Evolutionary conservation across 2,329 filamentous ascomycete genomes (phyloP), one percentile per base, ranked within the genome.

Genomic region (Madurella mycetomatis): DNA sequence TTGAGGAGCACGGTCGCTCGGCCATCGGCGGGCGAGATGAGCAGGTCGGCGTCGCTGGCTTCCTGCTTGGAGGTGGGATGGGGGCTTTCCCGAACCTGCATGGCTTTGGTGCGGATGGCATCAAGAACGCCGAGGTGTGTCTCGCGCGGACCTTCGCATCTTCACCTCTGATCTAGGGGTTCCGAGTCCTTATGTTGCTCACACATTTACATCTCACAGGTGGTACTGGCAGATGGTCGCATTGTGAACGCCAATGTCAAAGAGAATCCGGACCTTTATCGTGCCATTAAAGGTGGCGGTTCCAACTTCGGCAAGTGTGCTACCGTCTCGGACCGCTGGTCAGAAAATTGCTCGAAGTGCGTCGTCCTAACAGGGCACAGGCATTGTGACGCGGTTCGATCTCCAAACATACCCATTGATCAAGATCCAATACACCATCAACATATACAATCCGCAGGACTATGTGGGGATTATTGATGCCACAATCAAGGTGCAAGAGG

Each of bases 361-460:
- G 13, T 37, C 11, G 34, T 15, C 34, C 34, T 37, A 37, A 37
- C 13, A n/a, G 34, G 34, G 11, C 13, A 37, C 34, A 37, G 34
- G 34, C 1, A 16, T 48, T 13, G 46, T 48, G 11, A 48, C 46
- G 9, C 1, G 9, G 32, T 40, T 48, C 32, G 32, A 48, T 9
- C 31, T 48, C n/a, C 32, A 48, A 15, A 48, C 46, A 9, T 48
- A 48, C 16, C 32, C 46, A 13, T 48, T 48, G 46, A 2, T 48
- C 17, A 48, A n/a, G 32, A 39, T 19, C 9, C 46, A 48, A n/a
- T 48, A 48, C 11, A 40, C 32, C 3, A 37, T 48, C 4, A 48
- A 32, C 32, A 5, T 48, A 15, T 48, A 30, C 32, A 48, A 48
- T 15, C 34, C 46, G 2, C 12, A 48, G 9, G 46, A 48, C 31